A percentile compares a stretch with the other conserved stretches of the same genome.
Evolutionary conservation across 78 protist genomes (phyloP).

Genomic region (Acrasis kona): DNA sequence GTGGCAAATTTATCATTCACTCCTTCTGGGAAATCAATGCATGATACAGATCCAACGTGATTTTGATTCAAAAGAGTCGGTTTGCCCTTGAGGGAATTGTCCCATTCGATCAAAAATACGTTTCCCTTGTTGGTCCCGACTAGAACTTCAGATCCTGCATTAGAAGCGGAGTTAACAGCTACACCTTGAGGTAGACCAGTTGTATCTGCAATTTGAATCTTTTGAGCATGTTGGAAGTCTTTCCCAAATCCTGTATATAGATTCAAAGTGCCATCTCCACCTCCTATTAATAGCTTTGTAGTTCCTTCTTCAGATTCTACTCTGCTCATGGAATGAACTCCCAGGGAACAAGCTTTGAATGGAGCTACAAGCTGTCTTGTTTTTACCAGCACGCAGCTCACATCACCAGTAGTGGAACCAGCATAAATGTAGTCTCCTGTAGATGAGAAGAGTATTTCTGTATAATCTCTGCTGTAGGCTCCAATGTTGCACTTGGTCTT

Average conservation of each 20-base stretch:
- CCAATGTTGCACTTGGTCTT: background rate
- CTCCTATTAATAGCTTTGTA: background rate
- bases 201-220: background rate
- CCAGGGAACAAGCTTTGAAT: background rate
- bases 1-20: background rate
- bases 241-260: slow-evolving; percentile 5
- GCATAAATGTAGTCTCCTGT: slow-evolving; percentile 6
- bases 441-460: background rate
- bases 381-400: background rate
- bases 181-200: background rate
- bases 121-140: background rate
- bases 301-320: background rate
- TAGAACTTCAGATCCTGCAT: background rate
- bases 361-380: background rate
- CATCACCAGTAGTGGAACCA: slow-evolving; percentile 16
- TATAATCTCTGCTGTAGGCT: background rate
- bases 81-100: background rate
- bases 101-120: background rate
- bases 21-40: background rate
- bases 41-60: background rate
- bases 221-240: background rate
- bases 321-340: background rate
- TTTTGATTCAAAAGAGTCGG: background rate
- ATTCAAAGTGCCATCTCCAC: background rate
- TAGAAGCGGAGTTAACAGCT: background rate